phyloP scores from a whole-genome alignment of 2,329 filamentous ascomycete genomes.

The Venturia pyrina region DNA sequence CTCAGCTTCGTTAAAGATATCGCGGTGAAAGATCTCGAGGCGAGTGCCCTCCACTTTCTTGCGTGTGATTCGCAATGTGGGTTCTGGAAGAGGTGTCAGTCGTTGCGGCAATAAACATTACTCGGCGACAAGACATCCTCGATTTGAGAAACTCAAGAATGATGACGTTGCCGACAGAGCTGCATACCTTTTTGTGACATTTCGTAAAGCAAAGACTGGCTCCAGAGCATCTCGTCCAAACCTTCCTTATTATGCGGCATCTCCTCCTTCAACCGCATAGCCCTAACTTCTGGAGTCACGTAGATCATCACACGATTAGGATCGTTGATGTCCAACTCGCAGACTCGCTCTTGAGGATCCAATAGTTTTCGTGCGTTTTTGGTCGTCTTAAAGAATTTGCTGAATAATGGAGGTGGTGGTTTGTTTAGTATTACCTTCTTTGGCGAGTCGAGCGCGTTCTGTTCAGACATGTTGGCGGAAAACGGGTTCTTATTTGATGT shows the following conservation, averaged over 20 bases:
- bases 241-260: background rate
- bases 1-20: conserved; percentile 1
- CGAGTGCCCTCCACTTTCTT: background rate
- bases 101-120: no score
- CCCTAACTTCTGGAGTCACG: background rate
- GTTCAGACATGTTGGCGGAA: background rate
- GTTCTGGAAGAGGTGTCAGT: background rate
- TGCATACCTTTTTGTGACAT: background rate
- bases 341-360: conserved; percentile 1
- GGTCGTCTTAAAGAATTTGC: conserved; percentile 10
- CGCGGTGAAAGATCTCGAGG: background rate
- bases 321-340: conserved; percentile 1
- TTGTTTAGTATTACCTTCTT: background rate
- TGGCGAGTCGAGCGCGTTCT: background rate
- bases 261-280: background rate
- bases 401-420: background rate
- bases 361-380: conserved; percentile 6
- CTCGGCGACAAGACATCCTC: no score
- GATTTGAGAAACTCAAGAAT: background rate
- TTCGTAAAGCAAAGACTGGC: background rate
- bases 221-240: background rate
- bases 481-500: background rate
- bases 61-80: background rate
- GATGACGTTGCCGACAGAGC: background rate
- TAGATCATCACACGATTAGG: background rate